Base-by-base conservation (phyloP, 2,329 filamentous ascomycete species). In the Ophiocordyceps australis region DNA sequence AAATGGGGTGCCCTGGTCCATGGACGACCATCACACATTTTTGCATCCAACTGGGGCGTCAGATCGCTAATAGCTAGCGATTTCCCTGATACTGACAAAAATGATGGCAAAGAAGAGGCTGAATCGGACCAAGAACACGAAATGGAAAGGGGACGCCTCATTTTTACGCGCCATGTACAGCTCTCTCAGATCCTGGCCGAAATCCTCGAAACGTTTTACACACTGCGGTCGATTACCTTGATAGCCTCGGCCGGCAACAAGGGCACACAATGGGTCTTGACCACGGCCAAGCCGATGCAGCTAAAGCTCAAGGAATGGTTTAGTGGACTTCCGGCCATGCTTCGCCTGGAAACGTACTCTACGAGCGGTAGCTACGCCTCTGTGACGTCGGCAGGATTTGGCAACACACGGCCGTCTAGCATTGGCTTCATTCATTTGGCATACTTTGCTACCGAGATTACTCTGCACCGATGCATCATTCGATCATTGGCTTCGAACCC, bases 361-460 rank as follows among this genome's bases (percentile, higher is more conserved):
- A 32, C 40, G 20, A 37, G 36, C 30, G 40, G 38, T 8, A 10
- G 17, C 17, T 19, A 19, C 17, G 33, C 27, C 16, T 21, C 30
- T 19, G 27, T 29, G 6, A 31, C 30, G 13, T 19, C 17, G 17
- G 17, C 17, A 10, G n/a, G n/a, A n/a, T n/a, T n/a, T n/a, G 49
- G 45, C 35, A 43, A 42, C 32, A 58, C 41, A 30, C 57, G 61
- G 13, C 51, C 73, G 9, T 68, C 64, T 13, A 71, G 65, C 41
- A 68, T 70, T 27, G 78, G 78, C 11, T 86, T 83, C 41, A 65
- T 94, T 9, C 85, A 94, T 47, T 65, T 94, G 26, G 82, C 77
- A 27, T 94, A 94, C 52, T 93, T 92, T 42, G 83, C 85, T 3
- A 82, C 82, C 4, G 85, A 94, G 52, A 94, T 94, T 42, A 89